Conservation (phyloP, 768 basidiomycete species). For the Kwoniella dejecticola region DNA sequence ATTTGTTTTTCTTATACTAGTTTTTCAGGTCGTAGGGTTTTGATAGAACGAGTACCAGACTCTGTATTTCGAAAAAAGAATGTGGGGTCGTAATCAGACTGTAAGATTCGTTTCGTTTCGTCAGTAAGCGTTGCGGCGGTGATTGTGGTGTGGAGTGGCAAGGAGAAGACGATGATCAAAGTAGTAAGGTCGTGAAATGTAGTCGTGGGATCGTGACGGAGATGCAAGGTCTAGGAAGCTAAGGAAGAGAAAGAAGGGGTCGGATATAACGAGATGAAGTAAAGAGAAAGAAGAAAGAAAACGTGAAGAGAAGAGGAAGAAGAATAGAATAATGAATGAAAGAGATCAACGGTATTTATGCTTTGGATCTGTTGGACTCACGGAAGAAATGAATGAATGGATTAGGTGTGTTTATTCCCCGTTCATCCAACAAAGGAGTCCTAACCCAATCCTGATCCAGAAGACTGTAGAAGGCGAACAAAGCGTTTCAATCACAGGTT, state of each 20-base stretch:
- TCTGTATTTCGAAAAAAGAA: slow-evolving; percentile 12
- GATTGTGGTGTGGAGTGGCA: too few species aligned
- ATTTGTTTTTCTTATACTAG: slow-evolving; percentile 2
- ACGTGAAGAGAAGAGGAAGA: slow-evolving; percentile 5
- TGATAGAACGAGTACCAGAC: slow-evolving; percentile 20
- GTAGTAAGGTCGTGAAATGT: neutral
- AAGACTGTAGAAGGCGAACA: too few species aligned
- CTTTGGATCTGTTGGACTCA: too few species aligned
- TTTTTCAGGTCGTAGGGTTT: neutral
- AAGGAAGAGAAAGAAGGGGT: neutral
- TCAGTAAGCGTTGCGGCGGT: too few species aligned
- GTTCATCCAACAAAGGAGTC: too few species aligned
- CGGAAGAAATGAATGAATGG: too few species aligned
- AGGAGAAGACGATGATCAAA: too few species aligned
- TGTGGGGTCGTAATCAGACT: slow-evolving; percentile 8
- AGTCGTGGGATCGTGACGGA: neutral
- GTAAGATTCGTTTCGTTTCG: neutral
- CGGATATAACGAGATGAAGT: neutral
- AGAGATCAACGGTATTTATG: neutral
- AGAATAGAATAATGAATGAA: neutral
- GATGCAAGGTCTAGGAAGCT: neutral
- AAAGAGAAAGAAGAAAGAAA: neutral
- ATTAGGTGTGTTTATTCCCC: too few species aligned
- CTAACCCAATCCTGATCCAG: too few species aligned
- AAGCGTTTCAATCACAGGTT: neutral